Evolutionary conservation across 1,284 basidiomycete species (phyloP), one percentile per base, ranked within the genome.

Genomic region (Apiotrichum laibachii): DNA sequence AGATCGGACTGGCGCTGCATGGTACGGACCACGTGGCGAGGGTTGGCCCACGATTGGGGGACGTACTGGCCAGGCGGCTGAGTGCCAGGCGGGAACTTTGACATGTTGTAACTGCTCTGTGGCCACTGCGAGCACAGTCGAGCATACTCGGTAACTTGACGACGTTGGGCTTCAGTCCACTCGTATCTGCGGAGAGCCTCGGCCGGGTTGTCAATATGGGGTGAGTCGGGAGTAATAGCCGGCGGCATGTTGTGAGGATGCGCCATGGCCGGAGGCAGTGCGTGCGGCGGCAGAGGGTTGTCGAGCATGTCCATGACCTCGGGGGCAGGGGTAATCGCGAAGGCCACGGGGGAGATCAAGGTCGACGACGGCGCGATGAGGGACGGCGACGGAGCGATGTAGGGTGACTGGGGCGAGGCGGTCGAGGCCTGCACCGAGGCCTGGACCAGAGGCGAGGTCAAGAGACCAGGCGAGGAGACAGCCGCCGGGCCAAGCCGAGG

Each of bases 31-130:
- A 86, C 85, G 49, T 86, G 82, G 22, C 84, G 81, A 2, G 90
- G 90, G 51, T 85, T 80, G 59, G 86, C 83, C 44, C 88, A 72
- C 21, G 87, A 88, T 49, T 91, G 79, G 0, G 90, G 90, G 1
- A 85, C 76, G 68, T 92, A 93, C 31, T 53, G 43, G 0, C 48
- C 42, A 13, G n/a, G 19, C 22, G 49, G 49, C 5, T 19, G 26
- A 8, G 16, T 31, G 9, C 51, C 51, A 19, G 26, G 39, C 5
- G 51, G 51, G 33, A 68, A 87, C 73, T 92, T 92, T n/a, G 85
- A 76, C 57, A 84, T 81, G 67, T 85, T 88, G 75, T 92, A 92
- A 49, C 88, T 86, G 76, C 87, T 89, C 57, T 76, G 66, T 59
- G 92, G 90, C 79, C 90, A 88, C 70, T 92, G 89, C 9, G 68